phyloP scores from a whole-genome alignment of 2,329 filamentous ascomycete genomes.

The Fusarium algeriense region DNA sequence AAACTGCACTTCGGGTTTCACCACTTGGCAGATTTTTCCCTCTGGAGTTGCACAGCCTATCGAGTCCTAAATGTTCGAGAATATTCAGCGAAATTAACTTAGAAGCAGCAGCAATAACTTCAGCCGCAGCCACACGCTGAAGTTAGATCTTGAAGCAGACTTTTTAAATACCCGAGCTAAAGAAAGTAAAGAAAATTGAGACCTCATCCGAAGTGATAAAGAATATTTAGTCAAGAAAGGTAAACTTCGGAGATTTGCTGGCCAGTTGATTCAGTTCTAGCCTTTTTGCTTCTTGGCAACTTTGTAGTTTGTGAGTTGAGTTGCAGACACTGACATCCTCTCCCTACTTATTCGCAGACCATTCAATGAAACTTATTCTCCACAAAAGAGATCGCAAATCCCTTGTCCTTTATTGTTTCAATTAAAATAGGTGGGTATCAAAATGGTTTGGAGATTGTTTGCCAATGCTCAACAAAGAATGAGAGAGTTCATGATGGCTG shows the following conservation, averaged over 20 bases:
- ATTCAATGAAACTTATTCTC: not conserved
- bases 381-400: not conserved
- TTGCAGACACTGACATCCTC: too few relatives aligned
- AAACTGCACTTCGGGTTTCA: conserved; percentile 3
- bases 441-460: not conserved
- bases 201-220: not conserved
- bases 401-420: not conserved
- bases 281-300: too few relatives aligned
- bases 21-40: not conserved
- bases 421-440: not conserved
- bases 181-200: not conserved
- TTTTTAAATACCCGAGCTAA: not conserved
- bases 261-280: not conserved
- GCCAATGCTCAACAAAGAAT: conserved; percentile 13
- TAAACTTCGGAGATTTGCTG: not conserved
- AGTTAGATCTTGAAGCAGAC: not conserved
- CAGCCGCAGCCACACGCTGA: too few relatives aligned
- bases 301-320: too few relatives aligned
- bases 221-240: not conserved
- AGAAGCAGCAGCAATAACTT: not conserved
- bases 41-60: not conserved
- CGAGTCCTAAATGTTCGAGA: not conserved
- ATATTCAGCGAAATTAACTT: not conserved
- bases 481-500: not conserved
- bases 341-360: not conserved